Base-by-base conservation (phyloP, 495 filamentous ascomycete genomes). In the Immersiella caudata region DNA sequence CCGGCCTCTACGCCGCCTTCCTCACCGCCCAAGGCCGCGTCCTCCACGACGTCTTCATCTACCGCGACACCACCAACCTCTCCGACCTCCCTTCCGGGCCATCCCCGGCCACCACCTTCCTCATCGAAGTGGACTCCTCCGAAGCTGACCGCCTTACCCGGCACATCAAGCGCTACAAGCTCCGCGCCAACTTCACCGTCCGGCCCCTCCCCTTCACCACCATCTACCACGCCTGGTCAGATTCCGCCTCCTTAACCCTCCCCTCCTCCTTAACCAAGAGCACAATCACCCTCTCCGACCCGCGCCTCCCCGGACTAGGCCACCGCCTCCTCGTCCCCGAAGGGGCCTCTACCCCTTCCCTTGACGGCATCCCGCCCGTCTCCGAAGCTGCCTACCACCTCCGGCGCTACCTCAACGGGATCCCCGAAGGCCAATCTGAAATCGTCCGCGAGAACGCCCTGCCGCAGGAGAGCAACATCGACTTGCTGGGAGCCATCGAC, bases 31-130 rank as follows among this genome's bases (percentile, higher is more conserved):
- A 89, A 69, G 94, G 95, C 52, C 85, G 92, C 50, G 82, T 97
- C 11, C 81, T 97, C 26, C 86, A 93, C 78, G 95, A 99, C 76
- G 91, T 92, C 26, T 97, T 97, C 80, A 82, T 99, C 29, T 97
- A 95, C 81, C 88, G 88, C 4, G 75, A 84, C 52, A 75, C 82
- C 40, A 70, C 78, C 56, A 66, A 76, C 7, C 24, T 64, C 49
- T 20, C 18, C 62, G 7, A 18, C 16, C 14, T 8, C 64, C 76
- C 18, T 26, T 65, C 55, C 6, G 29, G 29, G 8, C 76, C 79
- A 6, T 84, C 87, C n/a, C 81, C 79, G 11, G 81, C 79, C 20
- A 71, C 79, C 16, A 73, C 73, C 22, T 97, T 90, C 84, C 74
- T 96, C 50, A 84, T 98, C 69, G 95, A 99, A 70, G 89, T 93